Evolutionary conservation across 371 early-diverging fungal genomes (phyloP), one percentile per base, ranked within the genome.

Genomic region (Mycotypha africana): DNA sequence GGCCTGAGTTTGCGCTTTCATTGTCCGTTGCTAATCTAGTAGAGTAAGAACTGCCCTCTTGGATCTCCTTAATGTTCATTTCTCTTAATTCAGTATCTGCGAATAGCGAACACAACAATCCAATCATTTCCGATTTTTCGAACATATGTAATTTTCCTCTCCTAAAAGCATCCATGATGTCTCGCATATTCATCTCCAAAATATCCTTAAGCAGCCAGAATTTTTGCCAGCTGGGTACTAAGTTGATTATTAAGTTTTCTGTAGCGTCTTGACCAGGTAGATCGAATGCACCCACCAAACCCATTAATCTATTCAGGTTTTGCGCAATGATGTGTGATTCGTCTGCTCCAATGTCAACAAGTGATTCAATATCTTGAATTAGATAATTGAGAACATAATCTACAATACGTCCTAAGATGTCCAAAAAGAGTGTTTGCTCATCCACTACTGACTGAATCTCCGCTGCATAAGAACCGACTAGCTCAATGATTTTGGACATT

Each of bases 271-370:
- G 51, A 2, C 60, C 69, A 2, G 69, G 68, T 5, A 62, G 28
- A 39, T 77, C 76, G 56, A 83, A 81, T 2, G 62, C 65, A 36
- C 65, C 60, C 14, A 74, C 76, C 10, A 81, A 49, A 30, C 76
- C 74, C 38, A 71, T 63, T 25, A 81, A 20, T n/a, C 76, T 62
- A 26, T 72, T 71, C 26, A 78, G 63, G 1, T 65, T 54, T 3
- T 55, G 49, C 7, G 81, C 77, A 16, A 88, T 75, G 23, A 70
- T 54, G 38, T 77, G 79, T 0, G 84, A 83, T 45, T 86, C 89
- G 23, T 81, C 76, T 4, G 78, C 85, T 1, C 81, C 82, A 49
- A 88, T 88, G 44, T 88, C 89, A 36, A 55, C 44, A 23, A 84
- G 45, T 4, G 59, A 54, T 25, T 77, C 74, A 23, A 85, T 55